phyloP scores from a whole-genome alignment of 257 asterid genomes.

The Nicotiana benthamiana region DNA sequence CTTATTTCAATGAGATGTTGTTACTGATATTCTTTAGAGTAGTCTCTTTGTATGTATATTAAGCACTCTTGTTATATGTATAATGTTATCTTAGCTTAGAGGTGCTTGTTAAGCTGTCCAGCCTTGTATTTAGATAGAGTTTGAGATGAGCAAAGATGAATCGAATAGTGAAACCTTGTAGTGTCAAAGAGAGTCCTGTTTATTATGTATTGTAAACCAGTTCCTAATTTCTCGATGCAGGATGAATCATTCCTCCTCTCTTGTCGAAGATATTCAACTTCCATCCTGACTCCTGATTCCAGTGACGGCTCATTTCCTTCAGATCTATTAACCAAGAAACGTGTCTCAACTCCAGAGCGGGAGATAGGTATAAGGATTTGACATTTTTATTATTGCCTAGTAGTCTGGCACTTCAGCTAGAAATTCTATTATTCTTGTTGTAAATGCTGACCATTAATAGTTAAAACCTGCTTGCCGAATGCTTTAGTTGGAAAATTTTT shows the following conservation, averaged over 20 bases:
- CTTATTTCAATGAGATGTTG: not conserved
- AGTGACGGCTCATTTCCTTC: conserved; percentile 50
- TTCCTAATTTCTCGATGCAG: conserved; percentile 20
- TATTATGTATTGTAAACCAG: not conserved
- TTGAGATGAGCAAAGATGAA: not conserved
- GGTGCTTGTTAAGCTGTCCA: not conserved
- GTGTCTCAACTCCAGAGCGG: conserved; percentile 42
- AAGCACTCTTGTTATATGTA: not conserved
- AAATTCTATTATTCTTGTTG: not conserved
- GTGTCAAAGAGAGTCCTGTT: not conserved
- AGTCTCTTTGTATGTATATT: not conserved
- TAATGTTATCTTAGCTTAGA: not conserved
- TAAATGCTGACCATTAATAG: not conserved
- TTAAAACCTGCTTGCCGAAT: not conserved
- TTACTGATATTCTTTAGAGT: not conserved
- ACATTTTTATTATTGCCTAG: conserved; percentile 3
- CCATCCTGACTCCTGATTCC: conserved; percentile 54
- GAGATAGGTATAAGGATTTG: conserved; percentile 39
- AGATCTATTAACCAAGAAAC: conserved; percentile 41
- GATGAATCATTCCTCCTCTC: conserved; percentile 26
- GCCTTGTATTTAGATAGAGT: not conserved
- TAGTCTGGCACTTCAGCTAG: not conserved
- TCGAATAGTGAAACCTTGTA: not conserved
- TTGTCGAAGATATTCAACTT: conserved; percentile 37
- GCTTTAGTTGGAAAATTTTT: not conserved